These are phyloP conservation scores for Penicillium alfredii DNA, from an alignment of 495 filamentous ascomycete species.

Conservation along the genomic window DNA sequence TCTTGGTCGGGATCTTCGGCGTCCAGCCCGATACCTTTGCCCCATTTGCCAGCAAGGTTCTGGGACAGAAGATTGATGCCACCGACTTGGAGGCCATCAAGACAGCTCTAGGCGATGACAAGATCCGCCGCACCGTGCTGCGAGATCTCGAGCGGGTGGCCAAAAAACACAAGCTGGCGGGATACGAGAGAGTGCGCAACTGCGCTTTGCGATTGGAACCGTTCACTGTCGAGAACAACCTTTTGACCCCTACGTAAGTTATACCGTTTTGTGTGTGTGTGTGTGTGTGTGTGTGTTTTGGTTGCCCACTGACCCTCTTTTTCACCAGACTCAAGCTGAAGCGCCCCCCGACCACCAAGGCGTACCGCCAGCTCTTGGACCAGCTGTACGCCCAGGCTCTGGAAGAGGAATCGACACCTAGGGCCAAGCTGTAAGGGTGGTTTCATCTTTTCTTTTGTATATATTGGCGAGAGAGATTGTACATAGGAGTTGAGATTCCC, in stretches of 20 bases:
- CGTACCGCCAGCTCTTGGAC: constrained; percentile 68
- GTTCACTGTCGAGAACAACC: constrained; percentile 89
- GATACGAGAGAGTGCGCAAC: constrained; percentile 77
- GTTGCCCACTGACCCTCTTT: constrained; percentile 3
- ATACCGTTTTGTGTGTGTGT: constrained; percentile 1
- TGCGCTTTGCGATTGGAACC: constrained; percentile 75
- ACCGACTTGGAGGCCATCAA: constrained; percentile 62
- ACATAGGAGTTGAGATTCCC: neutral
- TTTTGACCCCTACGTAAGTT: constrained; percentile 93
- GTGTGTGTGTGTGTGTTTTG: neutral
- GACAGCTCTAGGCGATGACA: constrained; percentile 56
- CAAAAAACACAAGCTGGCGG: constrained; percentile 80
- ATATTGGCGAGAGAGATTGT: constrained; percentile 1
- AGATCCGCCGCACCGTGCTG: constrained; percentile 67
- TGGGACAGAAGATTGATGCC: constrained; percentile 57
- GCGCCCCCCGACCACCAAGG: constrained; percentile 77
- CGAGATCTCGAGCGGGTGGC: constrained; percentile 76
- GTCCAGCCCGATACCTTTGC: constrained; percentile 78
- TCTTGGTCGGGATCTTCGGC: constrained; percentile 82
- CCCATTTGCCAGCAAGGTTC: constrained; percentile 65
- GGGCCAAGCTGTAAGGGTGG: constrained; percentile 41
- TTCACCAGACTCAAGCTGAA: constrained; percentile 79
- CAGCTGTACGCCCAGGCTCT: constrained; percentile 70
- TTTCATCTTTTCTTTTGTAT: constrained; percentile 19
- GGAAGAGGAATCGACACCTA: constrained; percentile 50